A percentile compares a stretch with the other conserved stretches of the same genome.
Evolutionary conservation across 257 asterid genomes (phyloP).

Genomic region (Solanum raphanifolium): DNA sequence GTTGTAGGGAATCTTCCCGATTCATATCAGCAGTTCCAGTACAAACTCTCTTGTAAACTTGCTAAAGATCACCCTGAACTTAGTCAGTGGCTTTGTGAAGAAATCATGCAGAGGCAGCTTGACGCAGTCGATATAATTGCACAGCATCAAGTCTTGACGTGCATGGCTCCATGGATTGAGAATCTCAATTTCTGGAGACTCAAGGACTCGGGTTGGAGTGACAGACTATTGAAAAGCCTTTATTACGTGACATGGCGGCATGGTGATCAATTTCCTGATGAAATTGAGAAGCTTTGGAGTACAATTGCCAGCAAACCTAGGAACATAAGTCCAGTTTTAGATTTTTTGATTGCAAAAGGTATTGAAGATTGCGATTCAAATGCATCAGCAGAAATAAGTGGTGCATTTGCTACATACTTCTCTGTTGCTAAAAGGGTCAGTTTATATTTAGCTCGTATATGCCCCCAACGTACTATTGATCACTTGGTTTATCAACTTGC

Average conservation of each 20-base stretch:
- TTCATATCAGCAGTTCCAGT: conserved; percentile 96
- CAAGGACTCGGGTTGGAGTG: conserved; percentile 97
- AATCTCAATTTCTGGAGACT: conserved; percentile 97
- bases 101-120: conserved; percentile 97
- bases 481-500: conserved; percentile 98
- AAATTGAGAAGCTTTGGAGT: conserved; percentile 99
- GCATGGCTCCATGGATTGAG: conserved; percentile 99
- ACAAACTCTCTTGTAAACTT: conserved; percentile 97
- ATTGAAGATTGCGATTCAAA: conserved; percentile 98
- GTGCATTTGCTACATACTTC: conserved; percentile 96
- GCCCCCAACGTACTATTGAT: conserved; percentile 97
- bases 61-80: conserved; percentile 97
- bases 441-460: conserved; percentile 89
- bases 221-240: conserved; percentile 83
- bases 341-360: conserved; percentile 93
- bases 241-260: conserved; percentile 97
- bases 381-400: conserved; percentile 98
- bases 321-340: conserved; percentile 92
- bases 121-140: conserved; percentile 99
- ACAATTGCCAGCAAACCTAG: conserved; percentile 96
- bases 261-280: conserved; percentile 98
- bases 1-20: conserved; percentile 99
- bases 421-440: conserved; percentile 97
- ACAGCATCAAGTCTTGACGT: conserved; percentile 95
- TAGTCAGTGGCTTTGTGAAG: conserved; percentile 97